Base-by-base conservation (phyloP, 257 asterid genomes). In the Rubia yunnanensis region DNA sequence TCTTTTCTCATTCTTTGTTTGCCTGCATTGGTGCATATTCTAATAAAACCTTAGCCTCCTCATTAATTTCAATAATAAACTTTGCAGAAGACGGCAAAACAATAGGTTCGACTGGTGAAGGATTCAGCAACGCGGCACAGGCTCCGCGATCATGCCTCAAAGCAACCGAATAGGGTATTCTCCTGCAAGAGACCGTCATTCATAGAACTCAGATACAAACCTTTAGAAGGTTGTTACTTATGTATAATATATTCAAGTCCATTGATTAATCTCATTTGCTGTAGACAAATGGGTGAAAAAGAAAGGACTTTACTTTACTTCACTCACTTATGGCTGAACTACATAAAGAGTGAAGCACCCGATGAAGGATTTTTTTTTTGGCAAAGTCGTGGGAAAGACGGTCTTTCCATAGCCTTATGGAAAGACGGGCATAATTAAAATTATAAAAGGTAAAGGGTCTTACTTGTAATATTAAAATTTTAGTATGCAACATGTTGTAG, bases 51-150 rank as follows among this genome's bases (percentile, higher is more conserved):
- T 88, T 94, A 3, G 96, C 92, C 36, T 94, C 99, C 54, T 81
- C 81, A 67, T 88, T 88, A 49, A 94, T 95, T 77, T 90, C 97
- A 22, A 91, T 82, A 34, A 94, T 88, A 79, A 94, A 82, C 75
- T 94, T 94, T 66, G 88, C 66, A 64, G 95, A 90, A 9, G 99
- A 90, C 4, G 99, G 99, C 99, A 97, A 94, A 6, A 88, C 96
- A 31, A 90, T 91, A 70, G 99, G 97, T 85, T 86, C 99, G 5
- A 96, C 90, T 7, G 99, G 85, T 14, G 96, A 79, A 57, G 99
- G 97, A 75, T 89, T 85, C 76, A 94, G 77, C 77, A 94, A 60
- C 53, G 95, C 96, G 18, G 96, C 96, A 75, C 96, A 94, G 10
- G 92, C 88, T 64, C 84, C 94, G 63, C 86, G 88, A 66, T 70